Evolutionary conservation across 2,329 filamentous ascomycete species (phyloP).

Genomic region (Tolypocladium inflatum): DNA sequence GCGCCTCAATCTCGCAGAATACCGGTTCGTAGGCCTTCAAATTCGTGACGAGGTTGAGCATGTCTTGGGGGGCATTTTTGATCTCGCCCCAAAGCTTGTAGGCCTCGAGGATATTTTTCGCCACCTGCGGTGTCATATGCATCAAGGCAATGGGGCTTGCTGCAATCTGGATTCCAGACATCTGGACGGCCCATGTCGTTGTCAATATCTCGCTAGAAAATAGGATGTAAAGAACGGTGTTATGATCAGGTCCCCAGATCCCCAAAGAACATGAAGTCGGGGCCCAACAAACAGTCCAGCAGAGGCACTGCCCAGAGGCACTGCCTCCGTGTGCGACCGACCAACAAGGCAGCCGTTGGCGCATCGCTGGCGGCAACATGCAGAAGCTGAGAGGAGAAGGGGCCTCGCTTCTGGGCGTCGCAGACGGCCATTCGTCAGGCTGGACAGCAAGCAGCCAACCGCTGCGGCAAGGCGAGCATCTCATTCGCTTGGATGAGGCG

Average conservation of each 20-base stretch:
- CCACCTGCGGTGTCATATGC: neutral
- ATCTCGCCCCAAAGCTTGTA: neutral
- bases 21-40: neutral
- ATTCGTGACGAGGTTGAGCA: neutral
- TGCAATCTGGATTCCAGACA: neutral
- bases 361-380: neutral
- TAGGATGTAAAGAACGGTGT: neutral
- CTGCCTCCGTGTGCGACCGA: neutral
- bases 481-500: neutral
- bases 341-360: neutral
- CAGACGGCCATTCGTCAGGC: neutral
- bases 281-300: neutral
- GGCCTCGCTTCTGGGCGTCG: neutral
- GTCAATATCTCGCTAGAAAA: neutral
- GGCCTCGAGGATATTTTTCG: neutral
- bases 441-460: neutral
- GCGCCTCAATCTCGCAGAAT: neutral
- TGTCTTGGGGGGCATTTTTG: neutral
- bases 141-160: neutral
- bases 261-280: neutral
- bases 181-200: neutral
- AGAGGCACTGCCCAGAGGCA: no score
- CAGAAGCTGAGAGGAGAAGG: neutral
- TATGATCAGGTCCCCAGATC: neutral
- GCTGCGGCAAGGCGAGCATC: neutral